These are phyloP conservation scores for Pythium coloratum DNA, from an alignment of 352 stramenopile species.

Conservation along the genomic window DNA sequence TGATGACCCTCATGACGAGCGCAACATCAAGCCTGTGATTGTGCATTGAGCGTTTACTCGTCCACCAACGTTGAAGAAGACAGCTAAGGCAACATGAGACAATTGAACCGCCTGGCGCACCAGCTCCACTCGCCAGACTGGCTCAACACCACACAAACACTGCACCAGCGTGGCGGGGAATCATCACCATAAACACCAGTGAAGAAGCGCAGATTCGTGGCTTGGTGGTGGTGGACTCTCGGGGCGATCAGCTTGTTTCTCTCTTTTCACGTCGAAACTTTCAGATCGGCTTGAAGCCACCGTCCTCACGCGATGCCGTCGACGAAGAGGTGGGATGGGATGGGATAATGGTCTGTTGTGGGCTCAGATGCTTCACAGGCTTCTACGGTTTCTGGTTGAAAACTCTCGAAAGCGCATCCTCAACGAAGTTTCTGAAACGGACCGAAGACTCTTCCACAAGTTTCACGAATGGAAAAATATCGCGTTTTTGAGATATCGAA, in stretches of 20 bases:
- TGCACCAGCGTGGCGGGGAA: not conserved
- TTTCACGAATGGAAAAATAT: not conserved
- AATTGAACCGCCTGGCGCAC: not conserved
- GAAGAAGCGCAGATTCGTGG: not conserved
- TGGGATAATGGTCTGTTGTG: not conserved
- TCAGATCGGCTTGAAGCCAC: not conserved
- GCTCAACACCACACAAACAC: not conserved
- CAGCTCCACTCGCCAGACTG: not conserved
- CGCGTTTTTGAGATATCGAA: not conserved
- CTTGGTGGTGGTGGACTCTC: not conserved
- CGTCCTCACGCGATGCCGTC: not conserved
- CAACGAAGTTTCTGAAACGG: not conserved
- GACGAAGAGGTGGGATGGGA: not conserved
- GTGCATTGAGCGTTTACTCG: not conserved
- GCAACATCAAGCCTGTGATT: not conserved
- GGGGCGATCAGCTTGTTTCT: no score
- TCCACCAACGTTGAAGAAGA: not conserved
- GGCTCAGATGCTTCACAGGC: not conserved
- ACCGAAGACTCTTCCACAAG: not conserved
- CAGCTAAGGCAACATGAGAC: not conserved
- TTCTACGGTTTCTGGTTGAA: not conserved
- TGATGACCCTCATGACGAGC: slow-evolving; percentile 1
- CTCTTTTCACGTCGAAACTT: not conserved
- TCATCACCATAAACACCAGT: not conserved
- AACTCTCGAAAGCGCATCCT: not conserved